A percentile compares a stretch with the other conserved stretches of the same genome.
Conservation (phyloP, 208 protist genomes). For the Acanthamoeba triangularis region DNA sequence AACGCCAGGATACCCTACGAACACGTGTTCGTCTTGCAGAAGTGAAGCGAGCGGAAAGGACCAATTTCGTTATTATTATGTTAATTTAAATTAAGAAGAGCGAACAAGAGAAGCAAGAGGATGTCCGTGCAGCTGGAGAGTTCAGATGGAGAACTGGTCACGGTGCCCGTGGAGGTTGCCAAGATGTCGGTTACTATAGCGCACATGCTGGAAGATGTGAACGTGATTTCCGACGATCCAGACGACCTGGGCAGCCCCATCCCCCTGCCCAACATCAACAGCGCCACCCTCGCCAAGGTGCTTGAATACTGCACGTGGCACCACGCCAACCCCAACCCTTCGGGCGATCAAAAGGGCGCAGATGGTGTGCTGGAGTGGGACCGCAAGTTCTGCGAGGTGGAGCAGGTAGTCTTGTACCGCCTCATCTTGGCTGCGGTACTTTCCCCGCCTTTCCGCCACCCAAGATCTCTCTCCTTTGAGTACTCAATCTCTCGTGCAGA, state of each 20-base stretch:
- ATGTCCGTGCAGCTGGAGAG: constrained; percentile 27
- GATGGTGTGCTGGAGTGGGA: constrained; percentile 87
- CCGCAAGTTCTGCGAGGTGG: constrained; percentile 91
- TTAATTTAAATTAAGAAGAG: background rate
- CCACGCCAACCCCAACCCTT: constrained; percentile 82
- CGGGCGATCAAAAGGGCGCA: constrained; percentile 80
- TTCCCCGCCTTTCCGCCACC: background rate
- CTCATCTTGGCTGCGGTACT: constrained; percentile 86
- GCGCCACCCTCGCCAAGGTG: constrained; percentile 89
- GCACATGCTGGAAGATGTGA: constrained; percentile 4
- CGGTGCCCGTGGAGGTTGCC: background rate
- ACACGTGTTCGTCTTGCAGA: background rate
- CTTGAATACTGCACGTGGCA: constrained; percentile 91
- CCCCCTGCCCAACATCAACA: constrained; percentile 89
- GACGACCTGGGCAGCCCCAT: constrained; percentile 84
- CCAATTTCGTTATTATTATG: too few relatives aligned
- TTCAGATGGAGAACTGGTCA: background rate
- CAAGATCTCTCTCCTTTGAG: background rate
- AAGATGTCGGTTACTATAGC: constrained; percentile 7
- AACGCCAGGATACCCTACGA: background rate
- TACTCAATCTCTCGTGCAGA: constrained; percentile 84
- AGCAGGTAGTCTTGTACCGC: constrained; percentile 92
- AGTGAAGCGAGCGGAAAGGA: background rate
- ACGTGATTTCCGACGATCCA: background rate
- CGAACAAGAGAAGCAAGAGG: background rate